Base-by-base conservation (phyloP, 2,329 filamentous ascomycete genomes). In the Aspergillus latus region DNA sequence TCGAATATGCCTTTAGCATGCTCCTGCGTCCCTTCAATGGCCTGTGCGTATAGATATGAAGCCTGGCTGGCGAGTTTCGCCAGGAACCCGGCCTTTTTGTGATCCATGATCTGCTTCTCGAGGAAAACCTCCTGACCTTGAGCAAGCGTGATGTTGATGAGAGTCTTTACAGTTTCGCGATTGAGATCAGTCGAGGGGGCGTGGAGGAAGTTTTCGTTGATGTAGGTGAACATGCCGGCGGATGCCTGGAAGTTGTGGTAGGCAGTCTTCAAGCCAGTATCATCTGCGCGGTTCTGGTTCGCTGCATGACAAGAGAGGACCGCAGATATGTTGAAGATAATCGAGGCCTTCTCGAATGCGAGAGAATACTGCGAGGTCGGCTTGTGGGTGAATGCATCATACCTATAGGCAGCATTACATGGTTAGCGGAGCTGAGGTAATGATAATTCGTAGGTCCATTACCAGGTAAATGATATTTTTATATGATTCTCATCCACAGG, bases 171-270 rank as follows among this genome's bases (percentile, higher is more conserved):
- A 0, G 94, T 99, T 49, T 99, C 93, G 59, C 94, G 82, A 72
- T 92, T 97, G 47, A 99, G 77, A 69, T 99, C 94, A n/a, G 90
- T 92, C 7, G 92, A 97, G 0, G 95, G 94, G 1, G 94, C 94
- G 68, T 99, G 94, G 36, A 99, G 80, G 72, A 99, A 99, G 77
- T 99, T 99, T 77, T 99, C 94, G 75, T 99, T 99, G 78, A 99
- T 99, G 69, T 99, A 99, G 52, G 93, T 97, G 74, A 97, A 99
- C 94, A 99, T 99, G 78, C 94, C 94, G 8, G 94, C 94, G 6
- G 93, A 92, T 40, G 94, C 94, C 74, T 99, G 94, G 78, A 97
- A 97, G 15, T 92, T 97, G 74, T 99, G 93, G 72, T 97, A 99
- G 15, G 94, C 91, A 10, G 92, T 93, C 78, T 99, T 99, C 71